phyloP scores from a whole-genome alignment of 306 rosid genomes.

The Cucurbita moschata region DNA sequence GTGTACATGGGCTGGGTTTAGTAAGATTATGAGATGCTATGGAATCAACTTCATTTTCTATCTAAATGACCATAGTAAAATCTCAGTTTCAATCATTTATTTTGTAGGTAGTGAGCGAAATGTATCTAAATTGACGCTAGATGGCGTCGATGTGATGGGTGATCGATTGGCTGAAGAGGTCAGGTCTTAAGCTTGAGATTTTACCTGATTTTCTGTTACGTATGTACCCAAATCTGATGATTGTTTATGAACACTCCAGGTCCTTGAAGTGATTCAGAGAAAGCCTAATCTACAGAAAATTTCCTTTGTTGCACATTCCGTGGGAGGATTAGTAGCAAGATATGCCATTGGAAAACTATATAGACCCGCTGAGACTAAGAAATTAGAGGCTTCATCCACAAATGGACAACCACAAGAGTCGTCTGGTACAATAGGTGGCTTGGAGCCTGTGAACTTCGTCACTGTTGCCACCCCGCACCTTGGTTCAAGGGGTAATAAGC shows the following conservation, averaged over 20 bases:
- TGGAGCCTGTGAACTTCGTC: conserved; percentile 76
- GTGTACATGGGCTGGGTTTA: background rate
- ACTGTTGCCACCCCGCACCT: conserved; percentile 96
- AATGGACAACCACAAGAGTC: conserved; percentile 23
- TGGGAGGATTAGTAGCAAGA: conserved; percentile 91
- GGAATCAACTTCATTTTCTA: background rate
- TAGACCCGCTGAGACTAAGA: conserved; percentile 33
- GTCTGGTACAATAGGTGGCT: conserved; percentile 53
- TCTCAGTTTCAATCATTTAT: background rate
- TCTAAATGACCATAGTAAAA: too few relatives aligned
- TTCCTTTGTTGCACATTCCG: conserved; percentile 88
- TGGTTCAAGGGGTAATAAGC: conserved; percentile 95
- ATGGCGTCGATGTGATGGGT: conserved; percentile 96
- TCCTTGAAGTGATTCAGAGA: conserved; percentile 49
- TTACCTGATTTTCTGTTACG: background rate
- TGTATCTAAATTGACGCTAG: conserved; percentile 56
- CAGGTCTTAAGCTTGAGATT: conserved; percentile 2
- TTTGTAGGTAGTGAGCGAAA: conserved; percentile 83
- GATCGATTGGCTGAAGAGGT: conserved; percentile 86
- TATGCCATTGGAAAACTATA: conserved; percentile 79
- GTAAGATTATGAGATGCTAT: background rate
- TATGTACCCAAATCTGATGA: background rate
- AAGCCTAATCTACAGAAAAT: conserved; percentile 59
- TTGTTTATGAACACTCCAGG: conserved; percentile 27
- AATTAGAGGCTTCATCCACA: conserved; percentile 17